Evolutionary conservation across 768 basidiomycete genomes (phyloP).

Genomic region (Roridomyces roridus): DNA sequence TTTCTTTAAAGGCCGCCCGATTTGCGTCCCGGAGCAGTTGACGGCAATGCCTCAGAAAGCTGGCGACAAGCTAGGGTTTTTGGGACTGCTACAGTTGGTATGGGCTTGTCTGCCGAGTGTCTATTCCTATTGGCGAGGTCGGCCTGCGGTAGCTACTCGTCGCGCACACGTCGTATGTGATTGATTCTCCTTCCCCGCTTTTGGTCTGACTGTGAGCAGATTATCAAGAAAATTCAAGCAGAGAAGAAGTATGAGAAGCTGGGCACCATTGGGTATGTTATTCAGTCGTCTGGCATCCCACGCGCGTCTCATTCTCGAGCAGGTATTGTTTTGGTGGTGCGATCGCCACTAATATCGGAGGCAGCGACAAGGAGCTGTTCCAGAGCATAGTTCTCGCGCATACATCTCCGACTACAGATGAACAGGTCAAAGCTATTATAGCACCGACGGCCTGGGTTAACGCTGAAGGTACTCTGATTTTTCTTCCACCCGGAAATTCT

Average conservation of each 20-base stretch:
- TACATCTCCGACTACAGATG: slow-evolving; percentile 6
- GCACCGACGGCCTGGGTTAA: slow-evolving; percentile 19
- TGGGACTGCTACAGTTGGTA: slow-evolving; percentile 35
- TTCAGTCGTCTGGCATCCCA: neutral
- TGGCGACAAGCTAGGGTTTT: slow-evolving; percentile 37
- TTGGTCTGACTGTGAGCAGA: too few species aligned
- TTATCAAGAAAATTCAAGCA: slow-evolving; percentile 41
- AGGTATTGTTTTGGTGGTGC: slow-evolving; percentile 21
- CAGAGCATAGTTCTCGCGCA: slow-evolving; percentile 18
- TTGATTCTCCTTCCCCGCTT: too few species aligned
- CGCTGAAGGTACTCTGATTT: slow-evolving; percentile 5
- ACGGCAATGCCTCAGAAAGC: slow-evolving; percentile 33
- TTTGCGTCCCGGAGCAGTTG: slow-evolving; percentile 4
- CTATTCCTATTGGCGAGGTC: slow-evolving; percentile 34
- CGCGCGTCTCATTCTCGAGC: neutral
- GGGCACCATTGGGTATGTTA: slow-evolving; percentile 48
- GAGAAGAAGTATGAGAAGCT: slow-evolving; percentile 49
- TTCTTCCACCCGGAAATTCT: neutral
- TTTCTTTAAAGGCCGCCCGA: slow-evolving; percentile 39
- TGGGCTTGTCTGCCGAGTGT: slow-evolving; percentile 33
- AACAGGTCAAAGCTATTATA: slow-evolving; percentile 16
- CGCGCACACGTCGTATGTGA: too few species aligned
- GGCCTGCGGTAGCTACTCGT: slow-evolving; percentile 36
- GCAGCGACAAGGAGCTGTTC: slow-evolving; percentile 6
- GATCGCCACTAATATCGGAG: slow-evolving; percentile 2